Conservation (phyloP, 1,139 yeast genomes). For the Pichia sp. region DNA sequence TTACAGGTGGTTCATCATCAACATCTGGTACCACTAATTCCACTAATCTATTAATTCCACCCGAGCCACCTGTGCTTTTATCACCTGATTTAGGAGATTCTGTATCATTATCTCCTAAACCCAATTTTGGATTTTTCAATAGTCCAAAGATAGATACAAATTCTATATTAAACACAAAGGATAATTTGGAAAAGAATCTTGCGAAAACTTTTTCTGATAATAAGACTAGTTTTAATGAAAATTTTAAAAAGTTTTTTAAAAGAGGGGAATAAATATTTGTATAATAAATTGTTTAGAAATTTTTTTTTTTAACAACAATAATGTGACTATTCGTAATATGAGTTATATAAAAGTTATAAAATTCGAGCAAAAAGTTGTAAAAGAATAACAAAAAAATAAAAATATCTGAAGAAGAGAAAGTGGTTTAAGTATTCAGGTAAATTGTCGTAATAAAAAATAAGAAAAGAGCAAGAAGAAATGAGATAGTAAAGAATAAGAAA, state of each 20-base stretch:
- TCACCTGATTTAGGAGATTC: neutral
- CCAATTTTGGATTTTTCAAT: conserved; percentile 23
- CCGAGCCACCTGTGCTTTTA: conserved; percentile 7
- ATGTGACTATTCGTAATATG: conserved; percentile 30
- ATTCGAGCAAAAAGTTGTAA: conserved; percentile 16
- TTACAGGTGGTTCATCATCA: conserved; percentile 1
- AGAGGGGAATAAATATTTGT: conserved; percentile 16
- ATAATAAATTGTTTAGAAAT: too few relatives aligned
- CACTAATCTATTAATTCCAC: conserved; percentile 4
- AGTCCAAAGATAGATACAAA: conserved; percentile 23
- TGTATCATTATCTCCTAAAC: conserved; percentile 11
- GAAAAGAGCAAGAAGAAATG: neutral
- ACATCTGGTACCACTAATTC: neutral
- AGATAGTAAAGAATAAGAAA: neutral
- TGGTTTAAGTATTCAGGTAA: too few relatives aligned
- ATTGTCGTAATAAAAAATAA: neutral
- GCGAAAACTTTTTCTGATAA: conserved; percentile 30
- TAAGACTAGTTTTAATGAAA: conserved; percentile 30
- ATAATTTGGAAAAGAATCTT: conserved; percentile 31
- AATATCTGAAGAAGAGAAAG: neutral
- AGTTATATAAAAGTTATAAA: conserved; percentile 32
- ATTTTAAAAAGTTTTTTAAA: conserved; percentile 32
- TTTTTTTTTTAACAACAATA: too few relatives aligned
- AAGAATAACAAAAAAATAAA: neutral
- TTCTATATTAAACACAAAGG: conserved; percentile 26